phyloP scores from a whole-genome alignment of 306 rosid genomes.

The Hippophae tibetana region DNA sequence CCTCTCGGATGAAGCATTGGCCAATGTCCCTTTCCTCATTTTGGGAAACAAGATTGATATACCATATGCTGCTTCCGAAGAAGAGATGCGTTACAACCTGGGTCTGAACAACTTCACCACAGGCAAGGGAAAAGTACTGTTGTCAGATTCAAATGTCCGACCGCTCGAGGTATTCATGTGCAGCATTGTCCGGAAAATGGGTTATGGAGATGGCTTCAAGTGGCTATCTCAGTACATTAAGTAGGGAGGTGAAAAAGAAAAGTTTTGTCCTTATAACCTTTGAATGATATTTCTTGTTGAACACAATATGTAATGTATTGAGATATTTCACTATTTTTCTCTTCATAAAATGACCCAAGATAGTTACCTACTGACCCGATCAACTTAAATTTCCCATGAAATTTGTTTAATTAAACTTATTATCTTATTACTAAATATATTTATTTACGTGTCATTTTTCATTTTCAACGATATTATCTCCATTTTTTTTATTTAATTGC shows the following conservation, averaged over 20 bases:
- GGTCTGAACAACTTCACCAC: constrained; percentile 83
- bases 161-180: constrained; percentile 92
- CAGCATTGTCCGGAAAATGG: constrained; percentile 89
- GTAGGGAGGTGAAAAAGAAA: constrained; percentile 27
- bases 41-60: constrained; percentile 85
- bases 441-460: no score
- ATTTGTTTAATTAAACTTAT: no score
- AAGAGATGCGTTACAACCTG: constrained; percentile 60
- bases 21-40: constrained; percentile 63
- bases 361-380: neutral
- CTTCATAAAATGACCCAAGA: neutral
- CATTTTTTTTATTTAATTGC: no score
- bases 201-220: constrained; percentile 87
- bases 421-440: no score
- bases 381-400: constrained; percentile 1
- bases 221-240: constrained; percentile 89
- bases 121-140: constrained; percentile 71
- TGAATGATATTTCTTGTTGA: constrained; percentile 27
- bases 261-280: constrained; percentile 24
- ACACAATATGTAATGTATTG: constrained; percentile 19
- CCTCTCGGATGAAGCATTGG: constrained; percentile 63
- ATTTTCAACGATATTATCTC: no score
- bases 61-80: constrained; percentile 82
- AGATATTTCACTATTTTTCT: neutral
- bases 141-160: constrained; percentile 63